phyloP scores from a whole-genome alignment of 768 basidiomycete species.

The Tephrocybe sp. region DNA sequence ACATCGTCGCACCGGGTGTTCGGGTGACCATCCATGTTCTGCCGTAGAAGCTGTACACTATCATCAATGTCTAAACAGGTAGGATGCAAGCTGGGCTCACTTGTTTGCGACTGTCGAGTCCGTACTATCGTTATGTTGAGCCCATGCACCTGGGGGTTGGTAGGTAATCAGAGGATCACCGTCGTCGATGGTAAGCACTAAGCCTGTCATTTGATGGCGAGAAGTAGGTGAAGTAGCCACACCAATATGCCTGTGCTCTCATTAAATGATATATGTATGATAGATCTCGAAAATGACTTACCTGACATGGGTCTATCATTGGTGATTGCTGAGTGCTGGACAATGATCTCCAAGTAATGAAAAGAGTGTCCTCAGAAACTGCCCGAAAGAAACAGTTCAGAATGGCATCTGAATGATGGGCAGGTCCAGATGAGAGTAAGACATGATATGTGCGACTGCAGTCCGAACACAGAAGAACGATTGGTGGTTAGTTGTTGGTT shows the following conservation, averaged over 20 bases:
- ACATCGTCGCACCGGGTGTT: constrained; percentile 7
- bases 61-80: neutral
- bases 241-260: too few relatives aligned
- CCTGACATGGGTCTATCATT: neutral
- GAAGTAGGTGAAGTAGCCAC: neutral
- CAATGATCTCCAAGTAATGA: too few relatives aligned
- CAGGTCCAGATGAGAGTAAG: too few relatives aligned
- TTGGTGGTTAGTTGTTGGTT: too few relatives aligned
- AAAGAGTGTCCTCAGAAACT: too few relatives aligned
- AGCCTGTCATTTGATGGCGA: neutral
- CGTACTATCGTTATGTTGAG: neutral
- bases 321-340: too few relatives aligned
- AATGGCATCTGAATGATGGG: too few relatives aligned
- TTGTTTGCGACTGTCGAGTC: neutral
- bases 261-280: neutral
- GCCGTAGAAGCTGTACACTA: neutral
- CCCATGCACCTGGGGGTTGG: neutral
- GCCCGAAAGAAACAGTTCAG: too few relatives aligned
- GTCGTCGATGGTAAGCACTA: neutral
- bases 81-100: neutral
- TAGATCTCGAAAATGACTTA: neutral
- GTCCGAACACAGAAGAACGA: too few relatives aligned
- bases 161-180: neutral
- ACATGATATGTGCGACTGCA: too few relatives aligned
- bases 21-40: neutral